A percentile compares a stretch with the other conserved stretches of the same genome.
Conservation (phyloP, 2,329 filamentous ascomycete species). For the Davidsoniella eucalypti region DNA sequence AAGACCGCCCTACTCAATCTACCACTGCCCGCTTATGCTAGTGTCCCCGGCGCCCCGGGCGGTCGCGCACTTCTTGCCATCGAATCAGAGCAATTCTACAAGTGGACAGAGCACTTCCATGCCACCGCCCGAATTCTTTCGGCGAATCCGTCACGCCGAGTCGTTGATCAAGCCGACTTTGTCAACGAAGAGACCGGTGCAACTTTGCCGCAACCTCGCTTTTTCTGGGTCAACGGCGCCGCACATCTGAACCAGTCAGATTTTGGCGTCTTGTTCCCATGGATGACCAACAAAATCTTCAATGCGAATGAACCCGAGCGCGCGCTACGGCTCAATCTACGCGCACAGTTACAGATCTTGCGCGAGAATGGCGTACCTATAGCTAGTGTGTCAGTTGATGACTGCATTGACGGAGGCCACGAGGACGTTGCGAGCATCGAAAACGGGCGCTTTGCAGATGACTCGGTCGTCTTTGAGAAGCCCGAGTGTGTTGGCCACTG, state of each 20-base stretch:
- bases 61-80: conserved; percentile 50
- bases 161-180: conserved; percentile 26
- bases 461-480: conserved; percentile 34
- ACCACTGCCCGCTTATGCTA: conserved; percentile 54
- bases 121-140: conserved; percentile 51
- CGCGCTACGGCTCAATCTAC: conserved; percentile 40
- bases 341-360: conserved; percentile 41
- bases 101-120: conserved; percentile 58
- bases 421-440: conserved; percentile 13
- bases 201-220: conserved; percentile 37
- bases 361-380: conserved; percentile 33
- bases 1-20: conserved; percentile 50
- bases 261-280: conserved; percentile 69
- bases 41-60: conserved; percentile 31
- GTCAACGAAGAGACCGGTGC: conserved; percentile 2
- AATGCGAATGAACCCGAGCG: conserved; percentile 40
- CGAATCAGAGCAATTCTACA: conserved; percentile 61
- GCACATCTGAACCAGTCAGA: conserved; percentile 73
- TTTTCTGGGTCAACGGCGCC: conserved; percentile 59
- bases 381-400: conserved; percentile 29
- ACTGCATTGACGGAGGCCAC: conserved; percentile 30
- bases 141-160: conserved; percentile 29
- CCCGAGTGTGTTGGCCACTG: conserved; percentile 13
- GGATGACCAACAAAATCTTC: conserved; percentile 43
- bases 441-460: conserved; percentile 19